phyloP scores from a whole-genome alignment of 2,329 filamentous ascomycete species.

The Aspergillus brasiliensis region DNA sequence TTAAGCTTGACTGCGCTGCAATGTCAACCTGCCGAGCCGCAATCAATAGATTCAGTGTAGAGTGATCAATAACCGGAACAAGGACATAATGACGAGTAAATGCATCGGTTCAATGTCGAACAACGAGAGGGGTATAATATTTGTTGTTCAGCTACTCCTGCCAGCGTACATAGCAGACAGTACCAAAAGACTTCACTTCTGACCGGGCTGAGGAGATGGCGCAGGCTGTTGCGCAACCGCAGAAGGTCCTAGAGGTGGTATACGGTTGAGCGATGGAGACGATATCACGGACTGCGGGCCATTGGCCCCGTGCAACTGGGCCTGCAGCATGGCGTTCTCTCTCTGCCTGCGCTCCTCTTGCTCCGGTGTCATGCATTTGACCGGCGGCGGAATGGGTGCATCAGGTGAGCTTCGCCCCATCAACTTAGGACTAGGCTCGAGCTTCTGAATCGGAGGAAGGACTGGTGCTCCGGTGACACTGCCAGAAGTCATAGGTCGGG shows the following conservation, averaged over 20 bases:
- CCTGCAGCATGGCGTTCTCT: slow-evolving; percentile 37
- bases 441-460: slow-evolving; percentile 43
- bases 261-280: slow-evolving; percentile 36
- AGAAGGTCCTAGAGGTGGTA: slow-evolving; percentile 35
- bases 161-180: neutral
- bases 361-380: slow-evolving; percentile 48
- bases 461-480: slow-evolving; percentile 38
- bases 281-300: slow-evolving; percentile 32
- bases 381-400: slow-evolving; percentile 44
- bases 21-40: neutral
- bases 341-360: slow-evolving; percentile 44
- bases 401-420: slow-evolving; percentile 48
- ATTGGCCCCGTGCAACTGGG: slow-evolving; percentile 22
- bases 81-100: neutral
- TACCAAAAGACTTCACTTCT: slow-evolving; percentile 1
- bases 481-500: slow-evolving; percentile 40
- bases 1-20: neutral
- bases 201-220: slow-evolving; percentile 21
- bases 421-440: slow-evolving; percentile 47
- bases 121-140: neutral
- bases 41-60: neutral
- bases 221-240: slow-evolving; percentile 28
- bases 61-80: neutral
- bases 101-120: neutral
- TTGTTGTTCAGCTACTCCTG: neutral